phyloP scores from a whole-genome alignment of 805 yeast genomes.

The Starmerella gropengiesseri region DNA sequence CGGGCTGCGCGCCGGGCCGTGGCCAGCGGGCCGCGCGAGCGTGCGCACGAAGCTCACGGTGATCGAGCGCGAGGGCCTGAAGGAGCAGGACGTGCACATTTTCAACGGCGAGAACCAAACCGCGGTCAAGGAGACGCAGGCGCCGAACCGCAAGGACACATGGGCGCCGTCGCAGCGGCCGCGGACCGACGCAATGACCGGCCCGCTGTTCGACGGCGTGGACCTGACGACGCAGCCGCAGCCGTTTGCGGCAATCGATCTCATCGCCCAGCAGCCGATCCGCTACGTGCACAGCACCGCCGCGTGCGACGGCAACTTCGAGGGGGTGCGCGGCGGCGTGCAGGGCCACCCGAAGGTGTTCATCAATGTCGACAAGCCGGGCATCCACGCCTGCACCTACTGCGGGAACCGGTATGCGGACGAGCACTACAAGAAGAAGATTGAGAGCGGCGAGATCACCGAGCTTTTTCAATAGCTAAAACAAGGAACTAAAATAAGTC shows the following conservation, averaged over 20 bases:
- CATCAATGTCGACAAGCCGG: conserved; percentile 69
- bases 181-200: conserved; percentile 44
- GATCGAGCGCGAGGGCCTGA: conserved; percentile 16
- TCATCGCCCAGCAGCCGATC: conserved; percentile 65
- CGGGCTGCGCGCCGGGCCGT: not conserved
- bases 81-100: conserved; percentile 15
- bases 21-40: conserved; percentile 1
- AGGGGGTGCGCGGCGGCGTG: conserved; percentile 42
- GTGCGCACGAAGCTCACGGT: conserved; percentile 20
- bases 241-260: conserved; percentile 75
- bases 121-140: conserved; percentile 37
- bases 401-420: conserved; percentile 36
- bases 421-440: conserved; percentile 21
- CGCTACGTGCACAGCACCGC: conserved; percentile 56
- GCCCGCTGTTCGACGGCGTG: conserved; percentile 61
- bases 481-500: too few relatives aligned
- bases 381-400: conserved; percentile 65
- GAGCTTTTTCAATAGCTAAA: conserved; percentile 13
- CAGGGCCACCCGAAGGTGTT: conserved; percentile 77
- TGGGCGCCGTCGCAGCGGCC: conserved; percentile 66
- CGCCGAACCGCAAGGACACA: conserved; percentile 60
- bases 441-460: conserved; percentile 22
- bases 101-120: conserved; percentile 23
- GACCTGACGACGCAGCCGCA: conserved; percentile 61
- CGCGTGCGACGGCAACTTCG: conserved; percentile 60